Evolutionary conservation across 2,329 filamentous ascomycete genomes (phyloP), one percentile per base, ranked within the genome.

Genomic region (Thielaviopsis populi): DNA sequence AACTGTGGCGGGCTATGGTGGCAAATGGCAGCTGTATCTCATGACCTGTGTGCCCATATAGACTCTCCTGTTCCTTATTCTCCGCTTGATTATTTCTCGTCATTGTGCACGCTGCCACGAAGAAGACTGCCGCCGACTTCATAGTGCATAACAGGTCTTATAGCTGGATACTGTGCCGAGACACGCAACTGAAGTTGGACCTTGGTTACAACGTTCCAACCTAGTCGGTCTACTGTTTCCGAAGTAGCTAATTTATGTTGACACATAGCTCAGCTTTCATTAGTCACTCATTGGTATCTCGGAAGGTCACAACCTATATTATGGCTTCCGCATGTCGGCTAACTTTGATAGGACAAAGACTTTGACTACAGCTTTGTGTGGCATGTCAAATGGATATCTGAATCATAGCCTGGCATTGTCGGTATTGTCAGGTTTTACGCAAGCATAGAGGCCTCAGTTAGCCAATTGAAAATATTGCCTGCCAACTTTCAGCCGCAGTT

Each of bases 291-390:
- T 46, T 43, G 17, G 30, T 33, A 33, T 3, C 33, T 8, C 10
- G 7, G n/a, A 19, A 8, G n/a, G n/a, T 8, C 15, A 46, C 15
- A n/a, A 5, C n/a, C n/a, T 30, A 37, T 10, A 19, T 13, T 33
- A 56, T 56, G 53, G 53, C 53, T 19, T 8, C n/a, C 15, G 15
- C 3, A 15, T n/a, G 53, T 56, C 24, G 53, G 27, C 53, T 56
- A 56, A 56, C 53, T 56, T 56, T 56, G 53, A 56, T 56, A 37
- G 17, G 37, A 56, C 27, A 56, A 56, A 56, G 53, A 56, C 53
- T 37, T n/a, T 56, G 15, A 5, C 3, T 37, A 56, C 53, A 56
- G 53, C 53, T 37, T 11, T 5, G 53, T 33, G 19, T 17, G 15
- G 27, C 4, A 19, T 46, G n/a, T 8, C 42, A 19, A 3, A 1